Conservation (phyloP, 1,139 yeast species). For the Taiozyma sp. region DNA sequence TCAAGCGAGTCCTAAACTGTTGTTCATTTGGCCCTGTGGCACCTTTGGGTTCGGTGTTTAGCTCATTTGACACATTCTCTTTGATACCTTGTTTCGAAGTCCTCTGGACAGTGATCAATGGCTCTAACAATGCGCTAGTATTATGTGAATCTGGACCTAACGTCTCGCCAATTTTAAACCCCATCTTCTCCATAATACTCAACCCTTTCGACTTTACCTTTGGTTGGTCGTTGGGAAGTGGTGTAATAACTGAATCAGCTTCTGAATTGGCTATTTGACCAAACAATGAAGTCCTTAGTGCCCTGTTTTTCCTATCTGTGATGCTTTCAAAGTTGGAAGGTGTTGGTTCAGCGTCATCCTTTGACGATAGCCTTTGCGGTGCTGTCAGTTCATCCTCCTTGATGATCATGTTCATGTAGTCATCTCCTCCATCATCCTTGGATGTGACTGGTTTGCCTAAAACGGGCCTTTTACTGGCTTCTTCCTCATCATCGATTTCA, state of each 20-base stretch:
- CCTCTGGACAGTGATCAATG: constrained; percentile 25
- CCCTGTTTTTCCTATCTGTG: constrained; percentile 1
- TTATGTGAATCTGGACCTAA: constrained; percentile 31
- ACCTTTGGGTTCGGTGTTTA: not conserved
- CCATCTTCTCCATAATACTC: constrained; percentile 53
- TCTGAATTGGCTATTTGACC: constrained; percentile 1
- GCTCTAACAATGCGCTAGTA: constrained; percentile 19
- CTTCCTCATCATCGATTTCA: constrained; percentile 9
- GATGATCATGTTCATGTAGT: constrained; percentile 16
- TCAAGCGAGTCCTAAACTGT: constrained; percentile 22
- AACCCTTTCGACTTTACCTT: constrained; percentile 38
- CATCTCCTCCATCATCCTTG: constrained; percentile 8
- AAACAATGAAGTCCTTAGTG: constrained; percentile 6
- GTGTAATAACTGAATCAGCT: not conserved
- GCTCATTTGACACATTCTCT: not conserved
- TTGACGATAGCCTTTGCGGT: constrained; percentile 4
- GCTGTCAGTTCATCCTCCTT: constrained; percentile 9
- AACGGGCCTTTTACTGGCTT: constrained; percentile 19
- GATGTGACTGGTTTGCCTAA: constrained; percentile 17
- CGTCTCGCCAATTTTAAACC: constrained; percentile 42
- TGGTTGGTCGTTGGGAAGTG: constrained; percentile 3
- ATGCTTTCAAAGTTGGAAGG: constrained; percentile 6
- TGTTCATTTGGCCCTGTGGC: constrained; percentile 11
- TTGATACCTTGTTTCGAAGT: constrained; percentile 12
- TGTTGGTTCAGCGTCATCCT: constrained; percentile 4